Percentiles rank a stretch among this genome's conserved stretches.
Evolutionary conservation across 2,329 filamentous ascomycete species (phyloP).

Genomic region (Cladosporium oxysporum): DNA sequence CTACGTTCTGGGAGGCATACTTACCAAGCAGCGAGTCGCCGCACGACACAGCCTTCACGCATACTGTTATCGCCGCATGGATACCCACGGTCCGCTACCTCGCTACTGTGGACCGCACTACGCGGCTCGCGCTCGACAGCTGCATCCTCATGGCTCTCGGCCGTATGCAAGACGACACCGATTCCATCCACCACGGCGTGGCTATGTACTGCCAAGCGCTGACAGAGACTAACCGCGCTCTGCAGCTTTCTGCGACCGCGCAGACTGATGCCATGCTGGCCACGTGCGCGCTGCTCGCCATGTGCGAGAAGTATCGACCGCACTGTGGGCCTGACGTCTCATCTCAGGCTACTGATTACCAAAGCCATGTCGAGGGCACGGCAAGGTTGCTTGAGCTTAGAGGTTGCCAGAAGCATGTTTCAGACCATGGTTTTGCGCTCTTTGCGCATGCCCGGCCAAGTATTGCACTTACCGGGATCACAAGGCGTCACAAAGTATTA

Average conservation of each 20-base stretch:
- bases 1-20: not conserved
- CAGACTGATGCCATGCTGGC: slow-evolving; percentile 6
- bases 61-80: not conserved
- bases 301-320: slow-evolving; percentile 11
- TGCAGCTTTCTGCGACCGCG: slow-evolving; percentile 10
- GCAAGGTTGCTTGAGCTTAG: not conserved
- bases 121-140: slow-evolving; percentile 2
- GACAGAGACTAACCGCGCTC: not conserved
- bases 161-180: not conserved
- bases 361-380: not conserved
- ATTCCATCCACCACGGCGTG: not conserved
- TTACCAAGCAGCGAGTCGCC: not conserved
- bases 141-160: slow-evolving; percentile 8
- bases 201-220: slow-evolving; percentile 8
- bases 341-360: not conserved
- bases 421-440: slow-evolving; percentile 3
- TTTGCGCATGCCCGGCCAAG: not conserved
- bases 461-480: not conserved
- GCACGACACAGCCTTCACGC: not conserved
- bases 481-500: not conserved
- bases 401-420: not conserved
- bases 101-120: not conserved
- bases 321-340: not conserved
- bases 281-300: slow-evolving; percentile 2
- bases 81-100: not conserved